These are phyloP conservation scores for Solanum tarapatanum DNA, from an alignment of 257 asterid genomes.

Conservation along the genomic window DNA sequence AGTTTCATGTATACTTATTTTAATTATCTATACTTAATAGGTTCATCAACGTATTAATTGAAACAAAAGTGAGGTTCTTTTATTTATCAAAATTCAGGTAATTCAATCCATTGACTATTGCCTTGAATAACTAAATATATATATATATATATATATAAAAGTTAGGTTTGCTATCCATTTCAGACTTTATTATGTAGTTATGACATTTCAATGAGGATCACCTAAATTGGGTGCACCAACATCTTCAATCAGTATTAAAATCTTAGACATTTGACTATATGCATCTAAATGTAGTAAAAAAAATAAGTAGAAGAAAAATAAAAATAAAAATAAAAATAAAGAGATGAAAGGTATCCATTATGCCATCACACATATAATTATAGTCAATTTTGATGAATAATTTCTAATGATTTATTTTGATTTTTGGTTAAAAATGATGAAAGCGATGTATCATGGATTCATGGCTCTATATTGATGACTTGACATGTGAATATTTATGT, in stretches of 20 bases:
- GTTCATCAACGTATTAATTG: neutral
- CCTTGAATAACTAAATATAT: neutral
- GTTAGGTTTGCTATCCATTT: neutral
- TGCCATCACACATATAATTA: neutral
- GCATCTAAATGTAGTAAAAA: neutral
- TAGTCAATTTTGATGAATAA: neutral
- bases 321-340: neutral
- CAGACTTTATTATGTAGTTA: neutral
- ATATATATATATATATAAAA: too few relatives aligned
- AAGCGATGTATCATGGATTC: neutral
- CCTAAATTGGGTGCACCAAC: neutral
- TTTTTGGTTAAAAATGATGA: neutral
- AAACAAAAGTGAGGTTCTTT: neutral
- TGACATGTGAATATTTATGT: neutral
- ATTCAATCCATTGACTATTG: neutral
- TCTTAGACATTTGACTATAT: neutral
- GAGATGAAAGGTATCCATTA: neutral
- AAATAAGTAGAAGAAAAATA: neutral
- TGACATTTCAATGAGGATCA: neutral
- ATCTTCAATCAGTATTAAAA: neutral
- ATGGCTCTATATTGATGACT: neutral
- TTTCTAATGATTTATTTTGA: neutral
- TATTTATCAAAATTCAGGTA: neutral
- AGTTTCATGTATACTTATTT: neutral
- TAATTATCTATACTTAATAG: neutral